These are phyloP conservation scores for Coffea canephora DNA, from an alignment of 257 asterid species.

Conservation along the genomic window DNA sequence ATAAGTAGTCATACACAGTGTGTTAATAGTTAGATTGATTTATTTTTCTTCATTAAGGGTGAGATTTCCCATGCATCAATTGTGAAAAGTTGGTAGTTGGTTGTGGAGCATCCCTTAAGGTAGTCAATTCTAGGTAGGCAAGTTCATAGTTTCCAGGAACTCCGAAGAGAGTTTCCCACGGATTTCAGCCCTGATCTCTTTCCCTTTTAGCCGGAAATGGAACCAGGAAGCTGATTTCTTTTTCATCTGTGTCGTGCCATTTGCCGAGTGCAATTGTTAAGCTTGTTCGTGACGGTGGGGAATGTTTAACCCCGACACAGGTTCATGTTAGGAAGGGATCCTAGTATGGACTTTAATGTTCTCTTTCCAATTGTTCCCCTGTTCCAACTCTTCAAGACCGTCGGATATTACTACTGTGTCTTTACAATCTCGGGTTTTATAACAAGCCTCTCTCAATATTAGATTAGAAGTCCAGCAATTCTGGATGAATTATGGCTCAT, in stretches of 20 bases:
- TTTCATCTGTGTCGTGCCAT: constrained; percentile 15
- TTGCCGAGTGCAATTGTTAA: constrained; percentile 8
- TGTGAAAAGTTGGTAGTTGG: constrained; percentile 17
- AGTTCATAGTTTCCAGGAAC: constrained; percentile 34
- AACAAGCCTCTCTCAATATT: neutral
- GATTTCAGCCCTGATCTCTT: constrained; percentile 36
- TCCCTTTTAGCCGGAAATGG: constrained; percentile 56
- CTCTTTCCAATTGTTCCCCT: neutral
- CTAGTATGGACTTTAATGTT: constrained; percentile 26
- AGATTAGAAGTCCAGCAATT: neutral
- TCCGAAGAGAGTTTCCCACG: constrained; percentile 28
- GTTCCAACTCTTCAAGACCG: neutral
- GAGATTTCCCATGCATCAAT: neutral
- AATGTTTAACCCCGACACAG: constrained; percentile 21
- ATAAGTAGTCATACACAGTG: neutral
- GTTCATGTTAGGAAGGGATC: constrained; percentile 50
- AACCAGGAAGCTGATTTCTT: constrained; percentile 26
- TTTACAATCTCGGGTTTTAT: neutral
- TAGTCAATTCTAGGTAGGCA: constrained; percentile 20
- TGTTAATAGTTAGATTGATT: constrained; percentile 11
- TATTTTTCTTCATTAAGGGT: neutral
- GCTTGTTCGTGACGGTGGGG: constrained; percentile 31
- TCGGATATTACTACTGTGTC: neutral
- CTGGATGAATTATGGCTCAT: neutral
- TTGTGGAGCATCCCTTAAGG: constrained; percentile 26